Percentiles rank a stretch among this genome's conserved stretches.
Evolutionary conservation across 805 yeast genomes (phyloP).

Genomic region (Debaryomyces maramus): DNA sequence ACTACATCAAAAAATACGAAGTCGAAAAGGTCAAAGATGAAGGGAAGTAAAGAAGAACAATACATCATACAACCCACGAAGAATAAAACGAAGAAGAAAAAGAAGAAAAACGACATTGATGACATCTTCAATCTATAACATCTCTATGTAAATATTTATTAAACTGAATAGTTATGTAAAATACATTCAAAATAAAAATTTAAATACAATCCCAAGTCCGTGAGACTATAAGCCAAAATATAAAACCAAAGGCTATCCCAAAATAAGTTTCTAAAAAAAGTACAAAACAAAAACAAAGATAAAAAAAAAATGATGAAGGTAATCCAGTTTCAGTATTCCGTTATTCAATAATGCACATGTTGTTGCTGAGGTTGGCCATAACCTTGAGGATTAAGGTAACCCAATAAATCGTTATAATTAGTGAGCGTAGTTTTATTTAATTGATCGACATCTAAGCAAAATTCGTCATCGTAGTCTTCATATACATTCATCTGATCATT

Average conservation of each 20-base stretch:
- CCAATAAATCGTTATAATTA: conserved; percentile 9
- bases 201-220: conserved; percentile 1
- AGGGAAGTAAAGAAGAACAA: too few species aligned
- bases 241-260: conserved; percentile 1
- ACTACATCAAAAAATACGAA: conserved; percentile 4
- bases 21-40: conserved; percentile 12
- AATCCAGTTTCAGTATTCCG: too few species aligned
- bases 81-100: conserved; percentile 41
- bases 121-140: conserved; percentile 58
- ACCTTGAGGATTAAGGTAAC: conserved; percentile 5
- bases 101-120: conserved; percentile 61
- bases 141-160: not conserved
- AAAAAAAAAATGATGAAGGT: not conserved
- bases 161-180: not conserved
- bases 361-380: conserved; percentile 1
- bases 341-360: conserved; percentile 2
- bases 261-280: conserved; percentile 1
- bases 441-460: conserved; percentile 44
- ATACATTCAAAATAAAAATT: not conserved
- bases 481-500: not conserved
- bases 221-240: not conserved
- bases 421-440: conserved; percentile 19
- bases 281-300: not conserved
- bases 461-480: conserved; percentile 44
- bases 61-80: conserved; percentile 9